Conservation (phyloP, 2,329 filamentous ascomycete genomes). For the Xylariomycetidae sp. region DNA sequence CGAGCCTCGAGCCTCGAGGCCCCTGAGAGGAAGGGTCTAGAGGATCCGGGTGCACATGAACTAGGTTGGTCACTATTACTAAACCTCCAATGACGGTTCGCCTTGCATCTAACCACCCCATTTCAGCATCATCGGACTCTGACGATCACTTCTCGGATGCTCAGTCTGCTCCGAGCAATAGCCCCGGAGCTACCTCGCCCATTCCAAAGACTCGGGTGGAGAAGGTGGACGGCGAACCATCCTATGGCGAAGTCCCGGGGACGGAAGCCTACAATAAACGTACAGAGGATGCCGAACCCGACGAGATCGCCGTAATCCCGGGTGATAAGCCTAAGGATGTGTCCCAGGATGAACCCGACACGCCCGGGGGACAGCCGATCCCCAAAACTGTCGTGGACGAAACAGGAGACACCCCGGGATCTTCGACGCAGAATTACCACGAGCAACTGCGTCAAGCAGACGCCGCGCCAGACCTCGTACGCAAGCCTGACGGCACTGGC, state of each 20-base stretch:
- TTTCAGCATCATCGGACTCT: slow-evolving; percentile 47
- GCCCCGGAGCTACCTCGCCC: slow-evolving; percentile 40
- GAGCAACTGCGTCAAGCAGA: slow-evolving; percentile 45
- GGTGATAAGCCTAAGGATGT: slow-evolving; percentile 25
- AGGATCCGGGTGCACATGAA: slow-evolving; percentile 57
- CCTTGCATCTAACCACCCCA: slow-evolving; percentile 13
- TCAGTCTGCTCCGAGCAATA: slow-evolving; percentile 43
- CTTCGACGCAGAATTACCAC: slow-evolving; percentile 39
- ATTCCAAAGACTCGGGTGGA: slow-evolving; percentile 57
- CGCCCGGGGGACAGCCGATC: slow-evolving; percentile 36
- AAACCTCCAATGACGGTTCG: too few species aligned
- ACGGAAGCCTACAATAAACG: slow-evolving; percentile 54
- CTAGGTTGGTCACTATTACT: slow-evolving; percentile 40
- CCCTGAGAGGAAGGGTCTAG: slow-evolving; percentile 33
- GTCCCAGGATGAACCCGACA: slow-evolving; percentile 20
- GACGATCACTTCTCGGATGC: slow-evolving; percentile 69
- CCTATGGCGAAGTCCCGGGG: slow-evolving; percentile 58
- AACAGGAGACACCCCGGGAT: slow-evolving; percentile 38
- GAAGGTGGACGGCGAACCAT: slow-evolving; percentile 52
- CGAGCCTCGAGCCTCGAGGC: slow-evolving; percentile 26
- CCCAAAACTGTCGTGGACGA: slow-evolving; percentile 53
- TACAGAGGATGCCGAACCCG: slow-evolving; percentile 53
- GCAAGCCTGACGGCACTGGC: slow-evolving; percentile 34
- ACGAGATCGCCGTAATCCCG: slow-evolving; percentile 51
- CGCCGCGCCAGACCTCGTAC: slow-evolving; percentile 48